phyloP scores from a whole-genome alignment of 257 asterid species.

The Fraxinus quadrangulata region DNA sequence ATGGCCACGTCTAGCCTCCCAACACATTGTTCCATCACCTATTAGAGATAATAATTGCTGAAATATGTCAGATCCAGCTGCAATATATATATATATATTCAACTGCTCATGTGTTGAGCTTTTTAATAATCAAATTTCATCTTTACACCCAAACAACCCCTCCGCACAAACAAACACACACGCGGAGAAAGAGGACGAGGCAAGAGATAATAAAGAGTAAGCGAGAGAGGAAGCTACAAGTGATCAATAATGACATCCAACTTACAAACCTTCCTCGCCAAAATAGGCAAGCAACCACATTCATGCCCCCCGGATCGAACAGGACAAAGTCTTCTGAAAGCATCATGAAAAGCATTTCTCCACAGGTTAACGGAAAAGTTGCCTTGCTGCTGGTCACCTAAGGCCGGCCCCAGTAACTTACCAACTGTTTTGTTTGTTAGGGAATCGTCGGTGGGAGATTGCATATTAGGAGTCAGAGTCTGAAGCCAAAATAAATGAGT shows the following conservation, averaged over 20 bases:
- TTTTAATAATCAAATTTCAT: neutral
- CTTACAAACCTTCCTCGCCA: constrained; percentile 73
- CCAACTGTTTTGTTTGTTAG: constrained; percentile 42
- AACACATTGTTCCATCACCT: constrained; percentile 93
- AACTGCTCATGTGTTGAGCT: neutral
- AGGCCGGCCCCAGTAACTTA: constrained; percentile 63
- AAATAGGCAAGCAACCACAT: constrained; percentile 95
- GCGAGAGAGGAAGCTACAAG: constrained; percentile 8
- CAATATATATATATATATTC: neutral
- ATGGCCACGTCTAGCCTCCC: constrained; percentile 91
- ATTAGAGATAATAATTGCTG: constrained; percentile 28
- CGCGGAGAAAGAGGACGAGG: neutral
- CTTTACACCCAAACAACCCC: neutral
- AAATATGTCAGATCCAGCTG: neutral
- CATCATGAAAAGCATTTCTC: constrained; percentile 82
- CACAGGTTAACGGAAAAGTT: constrained; percentile 77
- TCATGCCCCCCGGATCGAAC: constrained; percentile 90
- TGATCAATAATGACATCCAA: constrained; percentile 10
- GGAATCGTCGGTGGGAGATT: constrained; percentile 56
- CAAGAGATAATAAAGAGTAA: neutral
- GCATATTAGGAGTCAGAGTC: constrained; percentile 93
- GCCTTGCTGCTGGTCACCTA: constrained; percentile 80
- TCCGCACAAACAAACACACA: neutral
- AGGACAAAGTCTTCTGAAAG: constrained; percentile 83
- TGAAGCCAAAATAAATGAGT: constrained; percentile 38